Percentiles rank a stretch among this genome's conserved stretches.
Conservation (phyloP, 139 green algal genomes). For the Microglena sp. region DNA sequence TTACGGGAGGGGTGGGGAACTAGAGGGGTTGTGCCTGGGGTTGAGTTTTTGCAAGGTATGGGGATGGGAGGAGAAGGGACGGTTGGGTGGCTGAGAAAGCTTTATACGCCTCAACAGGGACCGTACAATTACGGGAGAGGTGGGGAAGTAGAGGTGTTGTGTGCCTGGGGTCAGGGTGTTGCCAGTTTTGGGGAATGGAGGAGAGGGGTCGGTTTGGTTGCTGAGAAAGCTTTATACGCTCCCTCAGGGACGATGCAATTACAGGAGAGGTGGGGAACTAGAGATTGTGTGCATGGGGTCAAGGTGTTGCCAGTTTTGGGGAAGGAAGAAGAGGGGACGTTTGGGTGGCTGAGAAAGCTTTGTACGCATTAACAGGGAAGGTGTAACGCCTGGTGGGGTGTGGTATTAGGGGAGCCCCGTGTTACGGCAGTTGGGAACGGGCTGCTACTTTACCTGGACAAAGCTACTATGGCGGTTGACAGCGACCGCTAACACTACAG, state of each 20-base stretch:
- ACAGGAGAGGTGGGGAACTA: slow-evolving; percentile 16
- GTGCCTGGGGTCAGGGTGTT: too few relatives aligned
- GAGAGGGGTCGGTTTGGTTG: too few relatives aligned
- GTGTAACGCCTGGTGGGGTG: slow-evolving; percentile 17
- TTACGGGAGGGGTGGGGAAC: too few relatives aligned
- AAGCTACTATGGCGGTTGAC: too few relatives aligned
- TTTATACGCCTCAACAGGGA: slow-evolving; percentile 27
- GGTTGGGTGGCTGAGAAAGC: slow-evolving; percentile 48
- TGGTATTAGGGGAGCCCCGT: too few relatives aligned
- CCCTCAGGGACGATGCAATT: slow-evolving; percentile 19
- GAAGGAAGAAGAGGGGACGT: too few relatives aligned
- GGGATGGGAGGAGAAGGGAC: too few relatives aligned
- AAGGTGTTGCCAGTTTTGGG: not conserved
- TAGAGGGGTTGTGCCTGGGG: too few relatives aligned
- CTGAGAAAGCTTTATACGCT: slow-evolving; percentile 42
- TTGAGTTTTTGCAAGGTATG: too few relatives aligned
- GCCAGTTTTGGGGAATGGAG: not conserved
- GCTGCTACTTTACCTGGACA: too few relatives aligned
- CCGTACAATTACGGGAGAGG: slow-evolving; percentile 22
- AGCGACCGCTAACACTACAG: too few relatives aligned
- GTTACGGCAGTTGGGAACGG: too few relatives aligned
- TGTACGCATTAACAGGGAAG: slow-evolving; percentile 28
- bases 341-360: slow-evolving; percentile 42
- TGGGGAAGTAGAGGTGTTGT: not conserved
- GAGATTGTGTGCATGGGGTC: not conserved